A percentile compares a stretch with the other conserved stretches of the same genome.
phyloP scores from a whole-genome alignment of 2,329 filamentous ascomycete species.

The Ceratocystis diversiconidia region DNA sequence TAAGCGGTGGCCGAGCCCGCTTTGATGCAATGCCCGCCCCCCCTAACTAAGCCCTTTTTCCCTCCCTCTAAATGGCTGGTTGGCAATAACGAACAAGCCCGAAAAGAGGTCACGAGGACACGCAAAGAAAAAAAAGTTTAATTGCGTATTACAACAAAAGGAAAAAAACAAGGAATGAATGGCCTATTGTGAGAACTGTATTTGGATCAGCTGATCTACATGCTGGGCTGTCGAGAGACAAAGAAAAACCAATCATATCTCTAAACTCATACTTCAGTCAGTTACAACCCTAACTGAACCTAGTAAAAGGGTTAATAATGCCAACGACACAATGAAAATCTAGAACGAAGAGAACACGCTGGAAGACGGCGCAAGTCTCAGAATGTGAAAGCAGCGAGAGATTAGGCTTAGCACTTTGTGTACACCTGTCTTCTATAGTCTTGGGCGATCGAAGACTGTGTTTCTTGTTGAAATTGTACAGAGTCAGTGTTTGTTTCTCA shows the following conservation, averaged over 20 bases:
- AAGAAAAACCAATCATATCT: neutral
- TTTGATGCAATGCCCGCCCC: constrained; percentile 12
- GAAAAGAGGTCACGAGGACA: constrained; percentile 1
- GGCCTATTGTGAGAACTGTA: neutral
- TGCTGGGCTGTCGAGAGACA: neutral
- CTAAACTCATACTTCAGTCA: neutral
- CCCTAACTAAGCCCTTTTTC: neutral
- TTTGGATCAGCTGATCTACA: neutral
- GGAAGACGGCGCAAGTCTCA: neutral
- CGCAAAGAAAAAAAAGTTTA: neutral
- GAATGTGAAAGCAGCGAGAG: neutral
- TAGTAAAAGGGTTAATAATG: neutral
- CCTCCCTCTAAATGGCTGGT: neutral
- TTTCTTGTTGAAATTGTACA: neutral
- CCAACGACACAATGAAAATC: too few relatives aligned
- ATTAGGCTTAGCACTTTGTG: neutral
- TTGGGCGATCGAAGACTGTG: constrained; percentile 1
- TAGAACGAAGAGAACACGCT: too few relatives aligned
- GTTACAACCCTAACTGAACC: neutral
- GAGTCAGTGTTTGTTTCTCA: neutral
- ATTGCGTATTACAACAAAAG: neutral
- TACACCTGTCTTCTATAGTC: neutral
- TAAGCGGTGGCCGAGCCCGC: constrained; percentile 9
- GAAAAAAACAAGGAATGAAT: neutral
- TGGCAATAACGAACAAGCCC: neutral